Evolutionary conservation across 495 filamentous ascomycete genomes (phyloP).

Genomic region (Neurospora sp.): DNA sequence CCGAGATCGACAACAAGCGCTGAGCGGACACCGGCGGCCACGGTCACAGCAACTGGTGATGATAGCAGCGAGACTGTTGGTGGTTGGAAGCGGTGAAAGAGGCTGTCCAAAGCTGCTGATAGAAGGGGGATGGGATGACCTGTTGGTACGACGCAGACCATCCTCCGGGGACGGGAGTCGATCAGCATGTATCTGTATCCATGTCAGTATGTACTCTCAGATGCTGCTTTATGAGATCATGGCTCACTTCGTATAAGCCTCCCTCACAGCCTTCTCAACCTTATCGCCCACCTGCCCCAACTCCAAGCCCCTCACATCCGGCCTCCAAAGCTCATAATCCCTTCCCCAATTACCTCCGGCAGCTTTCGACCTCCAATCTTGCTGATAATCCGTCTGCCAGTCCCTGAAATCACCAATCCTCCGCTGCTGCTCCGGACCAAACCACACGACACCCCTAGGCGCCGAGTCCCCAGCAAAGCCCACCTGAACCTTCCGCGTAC

Average conservation of each 20-base stretch:
- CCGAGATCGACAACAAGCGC: slow-evolving; percentile 80
- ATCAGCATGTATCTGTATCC: slow-evolving; percentile 57
- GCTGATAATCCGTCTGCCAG: slow-evolving; percentile 49
- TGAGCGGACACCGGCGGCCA: slow-evolving; percentile 71
- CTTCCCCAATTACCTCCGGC: slow-evolving; percentile 50
- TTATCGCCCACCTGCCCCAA: slow-evolving; percentile 77
- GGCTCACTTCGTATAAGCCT: slow-evolving; percentile 65
- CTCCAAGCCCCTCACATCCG: slow-evolving; percentile 62
- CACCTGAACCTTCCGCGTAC: slow-evolving; percentile 64
- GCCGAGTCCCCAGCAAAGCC: slow-evolving; percentile 75
- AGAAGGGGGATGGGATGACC: slow-evolving; percentile 69
- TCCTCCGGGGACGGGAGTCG: slow-evolving; percentile 61
- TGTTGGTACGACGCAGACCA: slow-evolving; percentile 65
- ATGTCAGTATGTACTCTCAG: not conserved
- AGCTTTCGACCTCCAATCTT: slow-evolving; percentile 33
- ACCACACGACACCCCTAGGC: slow-evolving; percentile 62
- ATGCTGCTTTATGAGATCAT: too few relatives aligned
- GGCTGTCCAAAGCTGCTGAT: slow-evolving; percentile 57
- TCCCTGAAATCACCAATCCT: slow-evolving; percentile 73
- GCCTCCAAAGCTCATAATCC: slow-evolving; percentile 71
- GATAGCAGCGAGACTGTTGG: slow-evolving; percentile 76
- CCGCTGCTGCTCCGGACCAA: slow-evolving; percentile 60
- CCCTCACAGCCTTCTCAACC: slow-evolving; percentile 72
- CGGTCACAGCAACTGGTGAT: slow-evolving; percentile 56
- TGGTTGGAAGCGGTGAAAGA: slow-evolving; percentile 71